phyloP scores from a whole-genome alignment of 441 rosid species.

The Erodium texanum region DNA sequence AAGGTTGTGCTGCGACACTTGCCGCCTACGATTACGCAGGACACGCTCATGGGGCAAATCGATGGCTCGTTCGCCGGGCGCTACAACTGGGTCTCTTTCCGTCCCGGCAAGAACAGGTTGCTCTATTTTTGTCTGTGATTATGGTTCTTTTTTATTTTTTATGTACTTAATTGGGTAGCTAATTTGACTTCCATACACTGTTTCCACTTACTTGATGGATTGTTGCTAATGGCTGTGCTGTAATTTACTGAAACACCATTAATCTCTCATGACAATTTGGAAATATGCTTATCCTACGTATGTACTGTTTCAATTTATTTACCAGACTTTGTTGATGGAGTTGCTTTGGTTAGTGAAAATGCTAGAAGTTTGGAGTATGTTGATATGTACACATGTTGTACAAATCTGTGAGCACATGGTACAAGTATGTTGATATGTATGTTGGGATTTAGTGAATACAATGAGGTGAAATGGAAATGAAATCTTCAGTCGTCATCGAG shows the following conservation, averaged over 20 bases:
- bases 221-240: background rate
- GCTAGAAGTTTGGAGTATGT: background rate
- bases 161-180: background rate
- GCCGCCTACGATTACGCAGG: conserved; percentile 53
- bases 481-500: background rate
- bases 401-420: too few species aligned
- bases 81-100: conserved; percentile 52
- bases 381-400: too few species aligned
- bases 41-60: conserved; percentile 46
- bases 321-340: background rate
- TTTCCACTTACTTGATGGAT: background rate
- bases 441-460: background rate
- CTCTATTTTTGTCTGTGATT: conserved; percentile 12
- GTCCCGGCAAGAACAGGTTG: conserved; percentile 56
- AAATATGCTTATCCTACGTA: background rate
- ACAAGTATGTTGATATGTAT: background rate
- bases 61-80: conserved; percentile 44
- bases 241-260: background rate
- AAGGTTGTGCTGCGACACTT: conserved; percentile 67
- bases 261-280: background rate
- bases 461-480: background rate
- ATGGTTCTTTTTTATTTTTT: too few species aligned
- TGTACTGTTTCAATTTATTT: background rate
- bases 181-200: background rate
- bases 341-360: background rate